phyloP scores from a whole-genome alignment of 805 yeast genomes.

The Cyberlindnera misumaiensis region DNA sequence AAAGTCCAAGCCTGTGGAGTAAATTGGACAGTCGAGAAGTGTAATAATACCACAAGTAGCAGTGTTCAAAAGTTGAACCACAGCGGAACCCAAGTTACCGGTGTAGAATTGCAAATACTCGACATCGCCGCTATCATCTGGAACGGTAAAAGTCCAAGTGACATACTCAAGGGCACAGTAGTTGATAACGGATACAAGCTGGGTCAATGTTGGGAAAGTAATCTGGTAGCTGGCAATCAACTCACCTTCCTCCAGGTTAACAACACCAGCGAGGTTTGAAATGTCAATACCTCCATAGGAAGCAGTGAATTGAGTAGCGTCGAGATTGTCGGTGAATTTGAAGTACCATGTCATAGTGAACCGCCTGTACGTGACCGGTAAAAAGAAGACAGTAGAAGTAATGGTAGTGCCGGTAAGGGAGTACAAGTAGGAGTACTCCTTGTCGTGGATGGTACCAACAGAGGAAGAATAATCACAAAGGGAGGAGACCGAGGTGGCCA shows the following conservation, averaged over 20 bases:
- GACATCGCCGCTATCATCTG: background rate
- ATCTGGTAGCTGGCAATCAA: constrained; percentile 7
- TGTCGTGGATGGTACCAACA: constrained; percentile 2
- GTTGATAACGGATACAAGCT: constrained; percentile 1
- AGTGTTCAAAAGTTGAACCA: constrained; percentile 1
- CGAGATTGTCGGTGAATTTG: constrained; percentile 4
- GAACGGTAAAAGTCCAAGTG: constrained; percentile 6
- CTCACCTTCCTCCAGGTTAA: constrained; percentile 14
- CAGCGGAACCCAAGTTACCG: constrained; percentile 11
- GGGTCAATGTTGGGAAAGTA: constrained; percentile 4
- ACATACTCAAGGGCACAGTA: constrained; percentile 11
- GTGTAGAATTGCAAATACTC: constrained; percentile 13
- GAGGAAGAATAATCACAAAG: constrained; percentile 2
- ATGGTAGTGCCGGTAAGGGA: background rate
- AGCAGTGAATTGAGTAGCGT: constrained; percentile 8
- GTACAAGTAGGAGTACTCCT: constrained; percentile 1
- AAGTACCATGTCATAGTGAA: constrained; percentile 14
- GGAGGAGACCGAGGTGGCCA: constrained; percentile 1
- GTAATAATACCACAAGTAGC: constrained; percentile 7
- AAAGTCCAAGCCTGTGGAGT: constrained; percentile 6
- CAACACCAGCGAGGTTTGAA: constrained; percentile 5
- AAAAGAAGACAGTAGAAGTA: constrained; percentile 1
- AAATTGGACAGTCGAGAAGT: constrained; percentile 5
- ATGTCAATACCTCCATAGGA: constrained; percentile 6
- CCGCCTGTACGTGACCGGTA: constrained; percentile 3